Percentiles rank a stretch among this genome's conserved stretches.
Conservation (phyloP, 345 rosid species). For the Gossypium turneri region DNA sequence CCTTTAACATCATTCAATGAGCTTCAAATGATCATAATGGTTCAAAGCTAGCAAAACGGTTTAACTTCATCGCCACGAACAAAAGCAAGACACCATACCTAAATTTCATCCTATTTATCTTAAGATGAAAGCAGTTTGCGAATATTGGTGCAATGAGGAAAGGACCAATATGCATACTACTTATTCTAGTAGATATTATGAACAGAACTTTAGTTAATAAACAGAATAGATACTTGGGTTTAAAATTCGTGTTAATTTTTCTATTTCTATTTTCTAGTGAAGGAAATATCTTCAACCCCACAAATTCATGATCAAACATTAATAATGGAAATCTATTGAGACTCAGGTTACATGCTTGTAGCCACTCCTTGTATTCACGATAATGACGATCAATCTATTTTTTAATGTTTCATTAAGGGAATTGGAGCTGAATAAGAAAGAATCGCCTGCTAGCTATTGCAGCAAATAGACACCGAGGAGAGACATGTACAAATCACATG, state of each 20-base stretch:
- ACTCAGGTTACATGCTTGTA: not conserved
- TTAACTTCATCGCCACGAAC: not conserved
- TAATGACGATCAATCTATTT: not conserved
- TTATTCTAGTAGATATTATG: not conserved
- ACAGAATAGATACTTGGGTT: not conserved
- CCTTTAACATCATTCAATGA: not conserved
- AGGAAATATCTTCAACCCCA: not conserved
- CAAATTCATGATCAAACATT: not conserved
- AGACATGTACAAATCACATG: slow-evolving; percentile 23
- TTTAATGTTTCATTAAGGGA: not conserved
- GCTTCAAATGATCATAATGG: not conserved
- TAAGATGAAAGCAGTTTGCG: not conserved
- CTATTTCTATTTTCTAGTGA: not conserved
- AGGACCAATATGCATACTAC: not conserved
- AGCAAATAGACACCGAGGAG: not conserved
- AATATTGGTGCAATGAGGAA: not conserved
- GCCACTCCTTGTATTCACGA: not conserved
- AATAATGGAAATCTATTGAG: not conserved
- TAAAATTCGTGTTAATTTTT: not conserved
- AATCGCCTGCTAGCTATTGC: not conserved
- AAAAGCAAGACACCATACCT: not conserved
- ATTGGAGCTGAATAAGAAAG: not conserved
- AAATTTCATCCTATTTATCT: not conserved
- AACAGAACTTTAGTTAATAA: not conserved
- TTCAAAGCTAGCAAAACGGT: not conserved